Evolutionary conservation across 2,329 filamentous ascomycete genomes (phyloP), one percentile per base, ranked within the genome.

Genomic region (Paramyrothecium sp.): DNA sequence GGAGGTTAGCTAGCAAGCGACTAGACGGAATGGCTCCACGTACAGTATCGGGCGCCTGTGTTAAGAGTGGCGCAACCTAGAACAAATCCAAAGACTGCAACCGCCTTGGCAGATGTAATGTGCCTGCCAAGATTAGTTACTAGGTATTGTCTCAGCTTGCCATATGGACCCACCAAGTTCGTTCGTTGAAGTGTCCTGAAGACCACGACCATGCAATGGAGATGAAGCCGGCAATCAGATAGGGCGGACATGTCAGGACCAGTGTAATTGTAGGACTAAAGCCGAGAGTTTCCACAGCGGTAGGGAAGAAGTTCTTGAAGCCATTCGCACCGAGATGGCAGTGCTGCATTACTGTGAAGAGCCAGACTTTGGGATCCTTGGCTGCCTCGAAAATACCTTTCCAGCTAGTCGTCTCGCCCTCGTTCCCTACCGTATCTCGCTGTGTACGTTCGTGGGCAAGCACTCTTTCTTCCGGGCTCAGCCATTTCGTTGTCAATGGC

Each of bases 241-340:
- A 72, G 2, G 69, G 67, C 12, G 68, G 67, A 46, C 68, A 71
- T 10, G 79, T 83, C 2, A 84, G 73, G 1, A 80, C 74, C 3
- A 84, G 71, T 0, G 80, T 81, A 38, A 80, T 73, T 2, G 77
- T 81, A 0, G 63, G 71, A 53, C 68, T 71, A 68, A 80, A 81
- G 0, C 77, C 77, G 0, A 83, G 74, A n/a, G 64, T 61, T 16
- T 61, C 61, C 76, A 71, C 4, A 69, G 75, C 60, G 57, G 74
- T 75, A 1, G 73, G 74, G 59, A 79, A 78, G 66, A 76, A 78
- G 65, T 77, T 77, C 62, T 78, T 73, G 63, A 76, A 76, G 2
- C 69, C 70, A 46, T 77, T 76, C 19, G 78, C 77, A 3, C 74
- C 74, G 33, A 80, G 66, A 63, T 81, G 77, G 61, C 77, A 74